Base-by-base conservation (phyloP, 2,329 filamentous ascomycete species). In the Phaeoacremonium minimum region DNA sequence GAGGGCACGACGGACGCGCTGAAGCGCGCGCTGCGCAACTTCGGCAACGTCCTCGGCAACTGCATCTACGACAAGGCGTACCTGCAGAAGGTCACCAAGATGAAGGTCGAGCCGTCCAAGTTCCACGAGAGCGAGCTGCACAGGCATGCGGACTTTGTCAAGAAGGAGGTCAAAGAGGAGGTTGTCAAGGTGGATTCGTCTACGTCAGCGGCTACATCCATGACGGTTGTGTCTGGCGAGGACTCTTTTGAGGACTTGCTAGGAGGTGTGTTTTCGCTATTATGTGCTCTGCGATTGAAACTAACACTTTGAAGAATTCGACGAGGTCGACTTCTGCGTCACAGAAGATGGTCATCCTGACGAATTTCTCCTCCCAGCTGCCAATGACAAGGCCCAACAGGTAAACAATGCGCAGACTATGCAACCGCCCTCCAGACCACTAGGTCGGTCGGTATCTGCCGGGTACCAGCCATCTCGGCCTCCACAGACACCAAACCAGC, bases 51-150 rank as follows among this genome's bases (percentile, higher is more conserved):
- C 13, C 71, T 98, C 37, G 93, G 93, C n/a, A 98, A 97, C 57
- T 98, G 93, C 68, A 82, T 98, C 41, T 97, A 98, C 63, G 93
- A 98, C 66, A 95, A 96, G 61, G 83, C 91, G 43, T 98, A 95
- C 56, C 70, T 98, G 38, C 75, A 81, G 35, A 90, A 88, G 57
- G 86, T 97, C n/a, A 85, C 83, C 35, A 95, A 88, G 64, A 72
- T 98, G 53, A 97, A 95, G 69, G 77, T 82, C 13, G 73, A 76
- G 38, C 85, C 87, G 5, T 75, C 79, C 18, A 88, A 77, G 58
- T 95, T 89, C 64, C 80, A 91, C 47, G 80, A 85, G 43, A 73
- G 76, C n/a, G 83, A 83, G 28, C 70, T 97, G 26, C 83, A 96
- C 61, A 78, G 91, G 28, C 90, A 95, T 59, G 65, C 78, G 2